phyloP scores from a whole-genome alignment of 106 monocot species.

The Dendrobium officinale region DNA sequence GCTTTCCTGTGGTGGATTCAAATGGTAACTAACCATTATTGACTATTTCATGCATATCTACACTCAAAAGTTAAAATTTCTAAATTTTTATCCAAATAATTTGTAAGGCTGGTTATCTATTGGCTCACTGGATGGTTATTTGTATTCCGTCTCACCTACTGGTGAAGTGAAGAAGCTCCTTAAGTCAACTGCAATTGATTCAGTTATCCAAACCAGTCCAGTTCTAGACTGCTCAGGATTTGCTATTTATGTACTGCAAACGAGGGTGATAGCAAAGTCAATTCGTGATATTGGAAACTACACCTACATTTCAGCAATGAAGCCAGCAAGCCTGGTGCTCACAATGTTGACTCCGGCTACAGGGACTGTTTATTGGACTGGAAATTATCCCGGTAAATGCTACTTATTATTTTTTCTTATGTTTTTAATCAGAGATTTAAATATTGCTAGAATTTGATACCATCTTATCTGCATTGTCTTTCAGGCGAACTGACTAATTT shows the following conservation, averaged over 20 bases:
- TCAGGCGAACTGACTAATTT: slow-evolving; percentile 56
- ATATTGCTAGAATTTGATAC: neutral
- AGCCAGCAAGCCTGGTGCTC: slow-evolving; percentile 33
- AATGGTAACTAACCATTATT: slow-evolving; percentile 45
- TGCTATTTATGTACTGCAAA: slow-evolving; percentile 57
- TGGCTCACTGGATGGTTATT: slow-evolving; percentile 81
- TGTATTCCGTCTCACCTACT: slow-evolving; percentile 76
- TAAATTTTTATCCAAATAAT: slow-evolving; percentile 6
- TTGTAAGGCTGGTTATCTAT: slow-evolving; percentile 79
- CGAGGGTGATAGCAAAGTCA: slow-evolving; percentile 44
- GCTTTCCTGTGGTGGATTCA: slow-evolving; percentile 61
- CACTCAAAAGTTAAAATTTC: neutral
- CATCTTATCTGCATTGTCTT: neutral
- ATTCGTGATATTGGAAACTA: slow-evolving; percentile 29
- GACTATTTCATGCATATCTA: neutral
- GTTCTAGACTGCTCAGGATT: slow-evolving; percentile 86
- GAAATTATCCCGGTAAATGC: slow-evolving; percentile 42
- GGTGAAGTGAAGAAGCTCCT: slow-evolving; percentile 61
- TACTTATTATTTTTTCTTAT: too few species aligned
- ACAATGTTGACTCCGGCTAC: slow-evolving; percentile 70
- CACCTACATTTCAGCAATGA: slow-evolving; percentile 65
- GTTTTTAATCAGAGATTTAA: neutral
- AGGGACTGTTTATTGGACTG: slow-evolving; percentile 73
- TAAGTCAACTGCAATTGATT: slow-evolving; percentile 40
- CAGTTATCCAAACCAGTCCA: slow-evolving; percentile 60